Evolutionary conservation across 768 basidiomycete species (phyloP).

Genomic region (Lentinula raphanica): DNA sequence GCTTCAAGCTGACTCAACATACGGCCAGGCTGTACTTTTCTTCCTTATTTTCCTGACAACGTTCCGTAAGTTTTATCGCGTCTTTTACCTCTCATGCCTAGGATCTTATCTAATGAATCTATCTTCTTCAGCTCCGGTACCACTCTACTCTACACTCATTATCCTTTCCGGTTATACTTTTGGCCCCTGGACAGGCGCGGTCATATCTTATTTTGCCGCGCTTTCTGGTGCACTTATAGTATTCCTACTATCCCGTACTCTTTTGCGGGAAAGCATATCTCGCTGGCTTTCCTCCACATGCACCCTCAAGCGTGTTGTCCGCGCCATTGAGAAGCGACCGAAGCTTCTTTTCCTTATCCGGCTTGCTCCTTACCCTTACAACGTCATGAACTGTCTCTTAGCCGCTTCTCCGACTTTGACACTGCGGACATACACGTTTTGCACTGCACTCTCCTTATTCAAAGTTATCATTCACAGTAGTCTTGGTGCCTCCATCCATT

Average conservation of each 20-base stretch:
- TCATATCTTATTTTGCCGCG: conserved; percentile 84
- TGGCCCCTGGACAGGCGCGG: conserved; percentile 76
- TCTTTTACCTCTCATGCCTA: neutral
- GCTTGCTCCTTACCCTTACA: conserved; percentile 88
- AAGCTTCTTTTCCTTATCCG: conserved; percentile 88
- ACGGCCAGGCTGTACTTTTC: conserved; percentile 78
- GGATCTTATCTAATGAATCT: conserved; percentile 6
- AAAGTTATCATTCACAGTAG: conserved; percentile 90
- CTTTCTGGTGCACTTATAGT: conserved; percentile 81
- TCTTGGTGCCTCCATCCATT: conserved; percentile 79
- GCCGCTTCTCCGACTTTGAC: conserved; percentile 82
- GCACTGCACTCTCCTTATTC: conserved; percentile 80
- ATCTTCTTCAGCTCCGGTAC: conserved; percentile 64
- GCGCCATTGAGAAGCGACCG: conserved; percentile 83
- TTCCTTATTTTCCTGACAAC: conserved; percentile 82
- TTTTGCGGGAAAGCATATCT: conserved; percentile 66
- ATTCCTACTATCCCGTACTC: conserved; percentile 71
- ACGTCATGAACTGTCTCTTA: conserved; percentile 92
- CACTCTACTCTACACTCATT: conserved; percentile 90
- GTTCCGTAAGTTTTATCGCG: conserved; percentile 55
- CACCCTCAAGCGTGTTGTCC: conserved; percentile 74
- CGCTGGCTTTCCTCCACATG: conserved; percentile 66
- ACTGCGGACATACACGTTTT: conserved; percentile 69
- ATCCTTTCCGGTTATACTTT: conserved; percentile 89
- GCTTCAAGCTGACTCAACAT: conserved; percentile 64